Evolutionary conservation across 345 rosid genomes (phyloP).

Genomic region (Pistacia integerrima): DNA sequence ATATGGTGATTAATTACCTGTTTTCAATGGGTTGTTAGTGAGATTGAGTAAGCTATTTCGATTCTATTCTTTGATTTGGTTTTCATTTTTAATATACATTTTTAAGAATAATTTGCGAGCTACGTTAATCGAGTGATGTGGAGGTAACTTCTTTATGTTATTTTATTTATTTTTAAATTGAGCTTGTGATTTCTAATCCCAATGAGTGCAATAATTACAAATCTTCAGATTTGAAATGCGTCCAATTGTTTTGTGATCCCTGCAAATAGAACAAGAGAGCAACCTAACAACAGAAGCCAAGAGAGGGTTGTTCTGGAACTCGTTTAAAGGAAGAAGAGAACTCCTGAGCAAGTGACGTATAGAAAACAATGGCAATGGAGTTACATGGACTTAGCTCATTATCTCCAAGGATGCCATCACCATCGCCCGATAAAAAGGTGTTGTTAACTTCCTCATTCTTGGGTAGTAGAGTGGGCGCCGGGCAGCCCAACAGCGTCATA

Average conservation of each 20-base stretch:
- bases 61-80: background rate
- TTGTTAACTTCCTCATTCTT: conserved; percentile 36
- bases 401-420: conserved; percentile 28
- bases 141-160: background rate
- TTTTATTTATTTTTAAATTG: background rate
- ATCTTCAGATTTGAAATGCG: conserved; percentile 8
- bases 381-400: conserved; percentile 10
- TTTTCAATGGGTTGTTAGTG: background rate
- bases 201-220: background rate
- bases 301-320: conserved; percentile 13
- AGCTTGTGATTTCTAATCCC: conserved; percentile 1
- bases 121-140: background rate
- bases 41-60: background rate
- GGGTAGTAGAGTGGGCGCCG: conserved; percentile 27
- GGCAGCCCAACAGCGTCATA: conserved; percentile 19
- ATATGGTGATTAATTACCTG: background rate
- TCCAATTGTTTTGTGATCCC: conserved; percentile 13
- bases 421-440: conserved; percentile 24
- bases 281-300: background rate
- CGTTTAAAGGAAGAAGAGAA: conserved; percentile 1
- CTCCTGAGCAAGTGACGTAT: background rate
- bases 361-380: conserved; percentile 13
- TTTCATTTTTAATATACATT: background rate
- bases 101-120: background rate
- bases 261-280: conserved; percentile 16